These are phyloP conservation scores for Puccinia novopanici DNA, from an alignment of 1,284 basidiomycete genomes.

Conservation along the genomic window DNA sequence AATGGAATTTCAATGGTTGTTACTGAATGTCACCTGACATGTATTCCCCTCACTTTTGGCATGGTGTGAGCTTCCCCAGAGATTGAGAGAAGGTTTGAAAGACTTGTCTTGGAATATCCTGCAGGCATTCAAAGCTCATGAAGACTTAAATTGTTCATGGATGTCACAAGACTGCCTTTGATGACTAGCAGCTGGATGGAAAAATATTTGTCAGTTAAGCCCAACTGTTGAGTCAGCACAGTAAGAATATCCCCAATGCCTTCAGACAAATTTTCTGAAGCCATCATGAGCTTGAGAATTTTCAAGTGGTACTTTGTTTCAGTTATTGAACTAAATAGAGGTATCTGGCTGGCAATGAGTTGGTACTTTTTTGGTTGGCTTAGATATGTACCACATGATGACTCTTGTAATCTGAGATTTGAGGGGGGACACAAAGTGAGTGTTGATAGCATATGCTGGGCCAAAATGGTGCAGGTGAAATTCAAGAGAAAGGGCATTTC, in stretches of 20 bases:
- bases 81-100: neutral
- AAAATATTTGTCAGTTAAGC: neutral
- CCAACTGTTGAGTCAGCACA: neutral
- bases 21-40: too few species aligned
- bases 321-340: neutral
- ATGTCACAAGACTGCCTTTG: slow-evolving; percentile 18
- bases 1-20: too few species aligned
- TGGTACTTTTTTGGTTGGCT: neutral
- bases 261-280: slow-evolving; percentile 25
- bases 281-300: slow-evolving; percentile 28
- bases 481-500: neutral
- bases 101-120: neutral
- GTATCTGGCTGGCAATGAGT: neutral
- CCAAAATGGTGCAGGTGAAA: neutral
- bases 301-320: neutral
- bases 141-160: slow-evolving; percentile 5
- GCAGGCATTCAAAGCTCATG: neutral
- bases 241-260: slow-evolving; percentile 15
- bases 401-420: slow-evolving; percentile 20
- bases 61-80: neutral
- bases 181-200: neutral
- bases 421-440: neutral
- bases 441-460: neutral
- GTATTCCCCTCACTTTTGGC: too few species aligned
- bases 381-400: neutral